Conservation (phyloP, 371 early-diverging fungal species). For the Nematocida ironsii region DNA sequence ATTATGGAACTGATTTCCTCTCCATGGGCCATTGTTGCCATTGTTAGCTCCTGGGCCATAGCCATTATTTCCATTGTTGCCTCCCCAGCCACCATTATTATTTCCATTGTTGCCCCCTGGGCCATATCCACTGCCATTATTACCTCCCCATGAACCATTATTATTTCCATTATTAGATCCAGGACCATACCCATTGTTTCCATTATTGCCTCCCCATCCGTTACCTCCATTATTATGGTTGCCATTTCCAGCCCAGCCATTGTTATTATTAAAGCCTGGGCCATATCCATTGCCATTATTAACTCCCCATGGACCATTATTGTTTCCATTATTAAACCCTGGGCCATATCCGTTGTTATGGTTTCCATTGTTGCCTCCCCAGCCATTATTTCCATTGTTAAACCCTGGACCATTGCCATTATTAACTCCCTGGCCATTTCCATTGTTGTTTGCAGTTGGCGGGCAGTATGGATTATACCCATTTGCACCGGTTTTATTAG, state of each 20-base stretch:
- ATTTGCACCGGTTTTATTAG: background rate
- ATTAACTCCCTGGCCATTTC: background rate
- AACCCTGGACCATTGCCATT: background rate
- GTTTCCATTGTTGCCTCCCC: background rate
- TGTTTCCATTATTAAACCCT: background rate
- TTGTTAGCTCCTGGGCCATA: background rate
- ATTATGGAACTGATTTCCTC: background rate
- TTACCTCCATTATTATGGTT: background rate
- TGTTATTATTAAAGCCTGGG: background rate
- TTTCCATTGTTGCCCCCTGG: background rate
- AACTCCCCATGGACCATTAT: background rate
- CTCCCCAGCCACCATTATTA: background rate
- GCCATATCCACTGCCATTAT: background rate
- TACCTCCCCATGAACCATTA: background rate
- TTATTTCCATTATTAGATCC: background rate
- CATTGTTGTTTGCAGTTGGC: background rate
- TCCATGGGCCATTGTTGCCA: background rate
- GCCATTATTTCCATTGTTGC: constrained; percentile 5
- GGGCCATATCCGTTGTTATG: background rate
- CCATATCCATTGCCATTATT: constrained; percentile 17
- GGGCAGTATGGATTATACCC: background rate
- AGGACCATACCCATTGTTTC: constrained; percentile 8
- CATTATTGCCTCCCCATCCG: constrained; percentile 1
- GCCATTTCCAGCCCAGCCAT: background rate
- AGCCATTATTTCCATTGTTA: background rate